Percentiles rank a stretch among this genome's conserved stretches.
phyloP scores from a whole-genome alignment of 2,329 filamentous ascomycete species.

The Fusarium solani-melongenae region DNA sequence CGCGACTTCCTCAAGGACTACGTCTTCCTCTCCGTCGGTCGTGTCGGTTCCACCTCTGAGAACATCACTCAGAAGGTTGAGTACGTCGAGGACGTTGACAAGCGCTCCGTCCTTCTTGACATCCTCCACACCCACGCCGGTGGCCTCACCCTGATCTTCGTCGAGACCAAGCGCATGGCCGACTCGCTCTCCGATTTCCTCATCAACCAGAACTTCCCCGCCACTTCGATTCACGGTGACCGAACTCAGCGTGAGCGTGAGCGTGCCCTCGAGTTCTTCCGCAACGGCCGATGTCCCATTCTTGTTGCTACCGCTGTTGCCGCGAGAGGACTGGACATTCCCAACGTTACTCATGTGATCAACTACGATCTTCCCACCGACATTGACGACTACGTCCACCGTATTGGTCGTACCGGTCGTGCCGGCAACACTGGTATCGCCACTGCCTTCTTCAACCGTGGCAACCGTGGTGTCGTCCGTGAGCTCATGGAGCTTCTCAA shows the following conservation, averaged over 20 bases:
- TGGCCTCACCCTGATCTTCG: conserved; percentile 95
- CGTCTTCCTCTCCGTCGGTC: conserved; percentile 97
- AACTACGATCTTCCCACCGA: conserved; percentile 99
- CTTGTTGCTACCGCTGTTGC: conserved; percentile 97
- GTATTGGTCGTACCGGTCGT: conserved; percentile 99
- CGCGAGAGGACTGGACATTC: conserved; percentile 89
- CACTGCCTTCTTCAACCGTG: conserved; percentile 99
- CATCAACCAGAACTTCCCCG: conserved; percentile 98
- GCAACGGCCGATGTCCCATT: conserved; percentile 93
- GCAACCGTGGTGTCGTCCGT: conserved; percentile 96
- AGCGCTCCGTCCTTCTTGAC: conserved; percentile 96
- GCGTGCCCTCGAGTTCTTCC: conserved; percentile 97
- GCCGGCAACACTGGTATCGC: conserved; percentile 98
- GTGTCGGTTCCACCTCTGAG: conserved; percentile 99
- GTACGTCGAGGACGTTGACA: conserved; percentile 96
- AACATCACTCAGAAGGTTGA: conserved; percentile 99
- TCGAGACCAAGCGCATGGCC: conserved; percentile 99
- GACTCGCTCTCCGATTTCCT: conserved; percentile 98
- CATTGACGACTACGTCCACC: conserved; percentile 98
- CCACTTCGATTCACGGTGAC: conserved; percentile 98
- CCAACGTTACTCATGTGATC: conserved; percentile 96
- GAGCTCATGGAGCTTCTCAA: conserved; percentile 98
- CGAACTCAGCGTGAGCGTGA: conserved; percentile 99
- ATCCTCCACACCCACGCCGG: conserved; percentile 94
- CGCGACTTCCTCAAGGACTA: conserved; percentile 99